Evolutionary conservation across 352 stramenopile genomes (phyloP).

Genomic region (Phytophthora pluvialis): DNA sequence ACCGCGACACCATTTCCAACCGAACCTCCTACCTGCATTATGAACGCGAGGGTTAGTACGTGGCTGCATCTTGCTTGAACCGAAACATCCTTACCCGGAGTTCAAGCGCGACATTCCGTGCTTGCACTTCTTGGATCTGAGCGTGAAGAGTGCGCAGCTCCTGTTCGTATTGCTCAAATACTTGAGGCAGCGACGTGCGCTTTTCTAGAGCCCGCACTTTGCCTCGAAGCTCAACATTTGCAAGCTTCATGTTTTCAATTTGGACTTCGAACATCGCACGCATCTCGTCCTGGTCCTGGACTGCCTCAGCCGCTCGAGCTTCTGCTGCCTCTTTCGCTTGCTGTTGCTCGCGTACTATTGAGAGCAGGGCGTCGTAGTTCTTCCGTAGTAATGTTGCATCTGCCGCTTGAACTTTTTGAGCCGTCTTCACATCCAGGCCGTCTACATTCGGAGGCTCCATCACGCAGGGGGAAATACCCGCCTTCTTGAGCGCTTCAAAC

Average conservation of each 20-base stretch:
- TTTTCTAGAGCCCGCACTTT: conserved; percentile 74
- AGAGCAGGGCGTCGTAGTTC: conserved; percentile 84
- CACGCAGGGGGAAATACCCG: conserved; percentile 36
- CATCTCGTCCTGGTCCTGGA: conserved; percentile 61
- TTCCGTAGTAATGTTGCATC: conserved; percentile 72
- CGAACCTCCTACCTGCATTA: conserved; percentile 9
- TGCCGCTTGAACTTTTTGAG: conserved; percentile 54
- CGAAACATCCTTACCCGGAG: conserved; percentile 43
- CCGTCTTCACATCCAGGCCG: conserved; percentile 60
- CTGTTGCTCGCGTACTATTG: conserved; percentile 77
- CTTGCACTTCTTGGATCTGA: conserved; percentile 65
- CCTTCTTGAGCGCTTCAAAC: conserved; percentile 27
- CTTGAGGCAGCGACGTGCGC: conserved; percentile 45
- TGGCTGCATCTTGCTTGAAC: neutral
- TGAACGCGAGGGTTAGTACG: neutral
- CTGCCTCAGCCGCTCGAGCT: conserved; percentile 41
- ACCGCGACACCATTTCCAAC: conserved; percentile 6
- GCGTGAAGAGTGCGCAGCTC: conserved; percentile 59
- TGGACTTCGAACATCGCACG: conserved; percentile 67
- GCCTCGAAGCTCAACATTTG: conserved; percentile 59
- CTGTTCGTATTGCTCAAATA: conserved; percentile 82
- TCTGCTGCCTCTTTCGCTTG: conserved; percentile 63
- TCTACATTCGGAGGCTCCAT: conserved; percentile 54
- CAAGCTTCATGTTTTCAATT: conserved; percentile 82
- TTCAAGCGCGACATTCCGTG: conserved; percentile 70